Evolutionary conservation across 2,329 filamentous ascomycete genomes (phyloP).

Genomic region (Apiospora arundinis): DNA sequence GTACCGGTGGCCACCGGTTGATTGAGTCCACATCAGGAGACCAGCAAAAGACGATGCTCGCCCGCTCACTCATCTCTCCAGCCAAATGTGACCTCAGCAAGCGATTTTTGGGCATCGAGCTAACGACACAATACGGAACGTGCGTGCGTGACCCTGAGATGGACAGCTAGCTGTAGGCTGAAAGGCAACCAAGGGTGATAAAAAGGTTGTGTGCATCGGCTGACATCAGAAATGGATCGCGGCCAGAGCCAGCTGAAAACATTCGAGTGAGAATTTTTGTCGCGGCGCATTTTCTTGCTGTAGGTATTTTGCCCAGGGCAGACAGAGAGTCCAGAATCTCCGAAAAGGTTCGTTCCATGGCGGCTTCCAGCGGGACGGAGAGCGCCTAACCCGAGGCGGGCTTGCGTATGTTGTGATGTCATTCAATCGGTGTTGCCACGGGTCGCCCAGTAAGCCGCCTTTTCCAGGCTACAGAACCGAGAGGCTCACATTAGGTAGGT

Average conservation of each 20-base stretch:
- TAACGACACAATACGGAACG: neutral
- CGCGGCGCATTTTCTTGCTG: neutral
- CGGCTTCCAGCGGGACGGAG: constrained; percentile 16
- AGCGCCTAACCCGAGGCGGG: constrained; percentile 11
- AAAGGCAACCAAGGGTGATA: neutral
- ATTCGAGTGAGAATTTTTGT: neutral
- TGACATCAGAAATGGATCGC: neutral
- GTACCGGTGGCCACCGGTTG: neutral
- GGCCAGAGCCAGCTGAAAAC: neutral
- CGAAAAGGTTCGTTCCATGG: constrained; percentile 3
- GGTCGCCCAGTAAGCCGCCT: neutral
- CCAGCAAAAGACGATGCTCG: neutral
- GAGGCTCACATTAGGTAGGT: too few relatives aligned
- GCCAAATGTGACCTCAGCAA: neutral
- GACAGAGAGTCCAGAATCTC: neutral
- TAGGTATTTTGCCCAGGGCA: neutral
- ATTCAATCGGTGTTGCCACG: constrained; percentile 6
- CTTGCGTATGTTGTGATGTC: constrained; percentile 3
- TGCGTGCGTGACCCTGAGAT: neutral
- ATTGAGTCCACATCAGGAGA: neutral
- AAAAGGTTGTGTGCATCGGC: neutral
- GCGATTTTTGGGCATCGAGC: neutral
- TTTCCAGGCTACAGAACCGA: neutral
- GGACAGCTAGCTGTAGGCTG: neutral
- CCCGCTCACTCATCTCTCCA: neutral